Conservation (phyloP, 495 filamentous ascomycete genomes). For the Jackrogersella minutella region DNA sequence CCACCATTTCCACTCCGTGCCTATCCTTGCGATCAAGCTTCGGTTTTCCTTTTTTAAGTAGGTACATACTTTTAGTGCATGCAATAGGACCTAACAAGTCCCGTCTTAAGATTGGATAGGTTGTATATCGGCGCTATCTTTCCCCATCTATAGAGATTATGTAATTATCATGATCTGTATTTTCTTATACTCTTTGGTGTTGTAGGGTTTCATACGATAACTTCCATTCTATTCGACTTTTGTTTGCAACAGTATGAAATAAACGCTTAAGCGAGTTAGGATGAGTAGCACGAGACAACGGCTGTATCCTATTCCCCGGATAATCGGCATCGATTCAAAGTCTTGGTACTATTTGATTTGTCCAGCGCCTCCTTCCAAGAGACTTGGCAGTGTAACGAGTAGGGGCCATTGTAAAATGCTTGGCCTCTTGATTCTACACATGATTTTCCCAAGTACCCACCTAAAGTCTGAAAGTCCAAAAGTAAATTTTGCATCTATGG, state of each 20-base stretch:
- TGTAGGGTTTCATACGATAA: neutral
- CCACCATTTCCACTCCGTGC: neutral
- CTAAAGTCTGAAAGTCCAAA: too few species aligned
- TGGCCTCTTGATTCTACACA: conserved; percentile 19
- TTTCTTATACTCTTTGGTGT: too few species aligned
- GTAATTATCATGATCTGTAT: neutral
- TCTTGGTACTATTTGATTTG: conserved; percentile 22
- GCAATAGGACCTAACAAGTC: neutral
- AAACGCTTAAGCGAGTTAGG: neutral
- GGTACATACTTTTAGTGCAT: neutral
- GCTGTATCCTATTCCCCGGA: conserved; percentile 32
- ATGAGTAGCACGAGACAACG: neutral
- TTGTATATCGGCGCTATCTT: neutral
- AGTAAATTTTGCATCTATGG: neutral
- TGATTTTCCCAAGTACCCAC: neutral
- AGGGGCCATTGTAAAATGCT: too few species aligned
- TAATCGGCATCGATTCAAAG: conserved; percentile 33
- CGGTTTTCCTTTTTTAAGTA: conserved; percentile 19
- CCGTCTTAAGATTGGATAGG: neutral
- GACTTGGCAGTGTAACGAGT: conserved; percentile 33
- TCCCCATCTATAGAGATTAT: neutral
- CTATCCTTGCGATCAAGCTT: conserved; percentile 1
- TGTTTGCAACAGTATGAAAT: neutral
- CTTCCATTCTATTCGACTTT: neutral
- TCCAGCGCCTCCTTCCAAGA: conserved; percentile 27